These are phyloP conservation scores for Plasmodium adleri DNA, from an alignment of 169 alveolate species.

Conservation along the genomic window DNA sequence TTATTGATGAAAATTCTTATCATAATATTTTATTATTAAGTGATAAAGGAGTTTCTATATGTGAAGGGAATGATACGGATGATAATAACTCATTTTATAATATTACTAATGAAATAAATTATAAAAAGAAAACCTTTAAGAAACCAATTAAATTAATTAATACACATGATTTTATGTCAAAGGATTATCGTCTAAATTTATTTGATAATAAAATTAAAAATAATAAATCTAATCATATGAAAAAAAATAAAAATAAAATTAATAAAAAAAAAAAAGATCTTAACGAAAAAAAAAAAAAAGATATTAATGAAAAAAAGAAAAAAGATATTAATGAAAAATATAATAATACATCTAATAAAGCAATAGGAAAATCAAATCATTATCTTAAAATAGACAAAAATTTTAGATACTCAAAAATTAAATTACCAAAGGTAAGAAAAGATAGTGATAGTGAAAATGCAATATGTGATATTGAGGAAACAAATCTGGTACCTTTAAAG, in stretches of 20 bases:
- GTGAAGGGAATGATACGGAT: background rate
- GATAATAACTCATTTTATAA: background rate
- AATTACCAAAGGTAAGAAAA: constrained; percentile 22
- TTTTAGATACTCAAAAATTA: constrained; percentile 18
- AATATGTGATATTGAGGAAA: constrained; percentile 35
- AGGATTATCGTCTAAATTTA: constrained; percentile 12
- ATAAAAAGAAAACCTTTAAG: constrained; percentile 3
- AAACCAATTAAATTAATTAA: no score
- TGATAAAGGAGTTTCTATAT: constrained; percentile 36
- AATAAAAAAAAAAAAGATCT: constrained; percentile 13
- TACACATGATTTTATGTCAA: background rate
- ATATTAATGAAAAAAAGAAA: constrained; percentile 13
- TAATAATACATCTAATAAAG: constrained; percentile 41
- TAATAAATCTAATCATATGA: constrained; percentile 16
- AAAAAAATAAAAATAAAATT: constrained; percentile 9
- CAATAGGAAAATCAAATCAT: constrained; percentile 39
- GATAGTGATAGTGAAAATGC: constrained; percentile 16
- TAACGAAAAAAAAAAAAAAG: constrained; percentile 15
- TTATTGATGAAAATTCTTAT: constrained; percentile 49
- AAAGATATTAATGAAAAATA: constrained; percentile 21
- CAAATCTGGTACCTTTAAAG: constrained; percentile 10
- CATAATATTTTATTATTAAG: constrained; percentile 30
- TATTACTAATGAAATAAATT: background rate
- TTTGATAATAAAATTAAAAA: constrained; percentile 14
- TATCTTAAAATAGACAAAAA: constrained; percentile 22